A percentile compares a stretch with the other conserved stretches of the same genome.
Conservation (phyloP, 257 asterid genomes). For the Perilla frutescens region DNA sequence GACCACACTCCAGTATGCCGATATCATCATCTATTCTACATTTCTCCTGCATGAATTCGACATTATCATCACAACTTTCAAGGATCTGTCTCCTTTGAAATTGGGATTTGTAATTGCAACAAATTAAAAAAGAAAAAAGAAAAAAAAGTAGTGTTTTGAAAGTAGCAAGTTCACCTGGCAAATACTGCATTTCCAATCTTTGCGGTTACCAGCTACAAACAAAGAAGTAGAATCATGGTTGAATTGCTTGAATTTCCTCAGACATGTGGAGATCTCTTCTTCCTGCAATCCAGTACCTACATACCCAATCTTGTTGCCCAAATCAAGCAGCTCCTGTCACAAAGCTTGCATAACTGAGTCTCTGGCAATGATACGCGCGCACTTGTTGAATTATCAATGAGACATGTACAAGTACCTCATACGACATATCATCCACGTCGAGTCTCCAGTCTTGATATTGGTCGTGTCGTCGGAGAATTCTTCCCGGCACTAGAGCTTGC, state of each 20-base stretch:
- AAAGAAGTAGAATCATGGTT: conserved; percentile 28
- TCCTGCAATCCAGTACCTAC: conserved; percentile 59
- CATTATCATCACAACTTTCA: neutral
- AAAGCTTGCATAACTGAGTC: neutral
- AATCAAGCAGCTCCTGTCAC: conserved; percentile 59
- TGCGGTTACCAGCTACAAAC: conserved; percentile 5
- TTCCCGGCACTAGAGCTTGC: conserved; percentile 36
- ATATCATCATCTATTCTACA: conserved; percentile 44
- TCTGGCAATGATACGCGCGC: too few relatives aligned
- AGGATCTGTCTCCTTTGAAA: neutral
- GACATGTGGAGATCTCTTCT: conserved; percentile 50
- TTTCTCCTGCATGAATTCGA: conserved; percentile 48
- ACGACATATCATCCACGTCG: conserved; percentile 56
- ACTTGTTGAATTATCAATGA: neutral
- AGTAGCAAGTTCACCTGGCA: conserved; percentile 57
- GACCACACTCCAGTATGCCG: conserved; percentile 58
- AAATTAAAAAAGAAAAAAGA: neutral
- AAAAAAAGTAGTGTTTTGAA: neutral
- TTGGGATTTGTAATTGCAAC: too few relatives aligned
- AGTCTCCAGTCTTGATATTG: conserved; percentile 58
- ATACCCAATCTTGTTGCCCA: conserved; percentile 65
- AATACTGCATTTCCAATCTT: conserved; percentile 63
- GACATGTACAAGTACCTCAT: conserved; percentile 46
- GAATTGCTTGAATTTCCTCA: conserved; percentile 44
- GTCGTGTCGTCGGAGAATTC: conserved; percentile 40